phyloP scores from a whole-genome alignment of 306 rosid species.

The Vigna angularis region DNA sequence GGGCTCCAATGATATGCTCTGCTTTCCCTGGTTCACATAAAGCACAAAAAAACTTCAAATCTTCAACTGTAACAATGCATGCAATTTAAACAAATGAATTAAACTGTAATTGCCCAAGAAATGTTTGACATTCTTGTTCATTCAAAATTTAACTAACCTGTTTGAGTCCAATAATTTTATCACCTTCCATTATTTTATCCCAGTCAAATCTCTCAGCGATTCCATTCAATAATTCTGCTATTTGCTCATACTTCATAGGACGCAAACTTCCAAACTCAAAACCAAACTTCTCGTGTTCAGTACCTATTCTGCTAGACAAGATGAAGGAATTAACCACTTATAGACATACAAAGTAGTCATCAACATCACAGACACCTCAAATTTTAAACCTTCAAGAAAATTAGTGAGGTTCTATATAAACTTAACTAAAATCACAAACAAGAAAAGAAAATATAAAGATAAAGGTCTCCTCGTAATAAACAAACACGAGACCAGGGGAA shows the following conservation, averaged over 20 bases:
- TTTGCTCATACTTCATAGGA: conserved; percentile 89
- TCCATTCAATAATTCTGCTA: conserved; percentile 79
- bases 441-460: conserved; percentile 8
- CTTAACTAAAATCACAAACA: conserved; percentile 12
- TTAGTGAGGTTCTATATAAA: conserved; percentile 18
- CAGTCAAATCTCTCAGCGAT: conserved; percentile 96
- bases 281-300: conserved; percentile 99
- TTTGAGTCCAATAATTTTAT: conserved; percentile 90
- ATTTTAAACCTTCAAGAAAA: conserved; percentile 23
- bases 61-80: conserved; percentile 21
- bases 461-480: conserved; percentile 5
- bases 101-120: conserved; percentile 23
- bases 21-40: conserved; percentile 80
- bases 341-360: conserved; percentile 18
- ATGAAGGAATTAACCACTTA: conserved; percentile 25
- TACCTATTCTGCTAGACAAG: conserved; percentile 83
- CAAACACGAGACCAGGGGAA: conserved; percentile 9
- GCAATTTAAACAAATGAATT: conserved; percentile 28
- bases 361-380: conserved; percentile 9
- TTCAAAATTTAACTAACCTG: conserved; percentile 60
- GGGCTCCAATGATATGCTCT: conserved; percentile 96
- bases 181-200: conserved; percentile 93
- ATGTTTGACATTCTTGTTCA: conserved; percentile 16
- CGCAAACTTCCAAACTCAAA: conserved; percentile 77
- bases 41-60: background rate